Conservation (phyloP, 2,329 filamentous ascomycete genomes). For the Sporothrix protearum region DNA sequence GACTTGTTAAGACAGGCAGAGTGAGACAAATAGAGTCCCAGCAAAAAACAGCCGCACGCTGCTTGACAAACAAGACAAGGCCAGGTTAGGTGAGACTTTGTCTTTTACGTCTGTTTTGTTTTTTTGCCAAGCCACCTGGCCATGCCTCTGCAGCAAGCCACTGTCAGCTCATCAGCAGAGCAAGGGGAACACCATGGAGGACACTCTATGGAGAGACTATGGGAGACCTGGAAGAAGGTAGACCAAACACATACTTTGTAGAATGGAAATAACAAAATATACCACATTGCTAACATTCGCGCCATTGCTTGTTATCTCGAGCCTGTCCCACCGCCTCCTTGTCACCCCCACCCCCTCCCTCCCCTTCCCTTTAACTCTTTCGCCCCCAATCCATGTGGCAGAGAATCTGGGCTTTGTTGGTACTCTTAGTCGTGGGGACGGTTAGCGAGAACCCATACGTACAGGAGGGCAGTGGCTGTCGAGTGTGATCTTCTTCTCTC, state of each 20-base stretch:
- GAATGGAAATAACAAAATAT: not conserved
- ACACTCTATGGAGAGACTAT: not conserved
- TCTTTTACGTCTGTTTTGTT: not conserved
- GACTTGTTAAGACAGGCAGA: not conserved
- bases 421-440: not conserved
- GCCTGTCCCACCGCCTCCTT: not conserved
- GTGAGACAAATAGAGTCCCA: not conserved
- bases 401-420: not conserved
- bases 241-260: not conserved
- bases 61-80: not conserved
- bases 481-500: not conserved
- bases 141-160: not conserved
- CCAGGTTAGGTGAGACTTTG: not conserved
- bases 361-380: too few species aligned
- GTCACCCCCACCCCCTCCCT: not conserved
- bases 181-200: not conserved
- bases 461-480: constrained; percentile 5
- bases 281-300: not conserved
- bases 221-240: not conserved
- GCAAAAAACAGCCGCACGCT: not conserved
- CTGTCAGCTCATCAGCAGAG: not conserved
- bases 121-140: not conserved
- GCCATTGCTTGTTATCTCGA: not conserved
- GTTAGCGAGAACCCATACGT: not conserved
- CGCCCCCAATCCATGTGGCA: not conserved